Conservation (phyloP, 169 alveolate genomes). For the Amoebophrya sp. region DNA sequence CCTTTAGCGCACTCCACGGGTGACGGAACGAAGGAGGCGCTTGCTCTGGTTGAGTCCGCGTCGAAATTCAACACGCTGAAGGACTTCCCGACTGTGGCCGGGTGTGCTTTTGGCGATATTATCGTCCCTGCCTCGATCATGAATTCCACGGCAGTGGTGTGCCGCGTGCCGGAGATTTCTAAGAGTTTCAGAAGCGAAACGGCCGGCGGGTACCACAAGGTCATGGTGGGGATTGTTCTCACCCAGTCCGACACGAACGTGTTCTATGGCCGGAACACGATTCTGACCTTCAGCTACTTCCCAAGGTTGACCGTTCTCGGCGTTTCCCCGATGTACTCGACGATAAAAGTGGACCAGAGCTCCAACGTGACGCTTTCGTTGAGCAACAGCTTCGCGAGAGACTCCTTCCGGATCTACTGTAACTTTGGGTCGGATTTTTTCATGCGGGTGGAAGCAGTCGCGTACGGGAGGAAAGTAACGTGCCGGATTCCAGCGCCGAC, state of each 20-base stretch:
- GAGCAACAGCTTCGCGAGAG: background rate
- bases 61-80: background rate
- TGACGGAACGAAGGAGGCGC: background rate
- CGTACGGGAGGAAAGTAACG: background rate
- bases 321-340: background rate
- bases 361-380: background rate
- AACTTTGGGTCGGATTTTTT: background rate
- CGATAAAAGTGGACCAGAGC: background rate
- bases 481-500: background rate
- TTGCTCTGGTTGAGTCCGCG: background rate
- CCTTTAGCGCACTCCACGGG: background rate
- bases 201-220: background rate
- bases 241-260: slow-evolving; percentile 10
- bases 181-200: no score
- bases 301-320: background rate
- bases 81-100: background rate
- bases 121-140: background rate
- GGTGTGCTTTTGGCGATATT: background rate
- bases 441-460: background rate
- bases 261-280: background rate
- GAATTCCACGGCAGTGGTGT: background rate
- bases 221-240: background rate
- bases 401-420: background rate
- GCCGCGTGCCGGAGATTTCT: background rate
- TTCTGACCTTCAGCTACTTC: background rate